Evolutionary conservation across 176 grass and related monocot species (phyloP), one percentile per base, ranked within the genome.

Genomic region (Oryza officinalis): DNA sequence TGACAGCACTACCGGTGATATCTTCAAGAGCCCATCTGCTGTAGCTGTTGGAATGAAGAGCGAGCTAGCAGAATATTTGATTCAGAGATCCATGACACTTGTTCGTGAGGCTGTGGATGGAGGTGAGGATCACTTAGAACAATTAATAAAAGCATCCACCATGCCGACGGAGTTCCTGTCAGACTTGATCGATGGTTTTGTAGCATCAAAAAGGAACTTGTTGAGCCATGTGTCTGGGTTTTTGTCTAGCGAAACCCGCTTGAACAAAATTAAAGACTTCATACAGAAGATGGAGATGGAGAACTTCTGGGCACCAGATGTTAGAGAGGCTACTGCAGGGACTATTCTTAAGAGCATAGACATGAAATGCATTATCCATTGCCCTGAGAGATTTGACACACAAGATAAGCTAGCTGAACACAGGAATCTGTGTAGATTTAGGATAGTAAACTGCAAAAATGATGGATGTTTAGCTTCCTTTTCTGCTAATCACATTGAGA

Each of bases 221-320:
- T 74, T 98, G 60, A 85, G 91, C 79, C 91, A 90, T 83, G 91
- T 98, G 74, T 92, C 91, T n/a, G 91, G 91, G 17, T 92, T 94
- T 85, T 88, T 95, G 72, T 92, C 86, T 1, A 92, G 89, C 50
- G 91, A 98, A 82, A 92, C 69, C 80, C 91, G 89, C 17, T 78
- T 91, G 49, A 92, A 86, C 13, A 98, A 91, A 83, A 94, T 98
- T 27, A 87, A 92, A 68, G 93, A 90, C 43, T 86, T 94, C 59
- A 57, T 81, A 49, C 89, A 93, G 72, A 92, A 88, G 73, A 72
- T 89, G 84, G 96, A 95, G 74, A 65, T 18, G 25, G 90, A 92
- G 27, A 81, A 72, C 59, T 80, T 88, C 13, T 88, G 85, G 81
- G 65, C 69, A 47, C 45, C 50, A 35, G 74, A 68, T 23, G 74